Conservation (phyloP, 2,329 filamentous ascomycete genomes). For the Fragosphaeria purpurea region DNA sequence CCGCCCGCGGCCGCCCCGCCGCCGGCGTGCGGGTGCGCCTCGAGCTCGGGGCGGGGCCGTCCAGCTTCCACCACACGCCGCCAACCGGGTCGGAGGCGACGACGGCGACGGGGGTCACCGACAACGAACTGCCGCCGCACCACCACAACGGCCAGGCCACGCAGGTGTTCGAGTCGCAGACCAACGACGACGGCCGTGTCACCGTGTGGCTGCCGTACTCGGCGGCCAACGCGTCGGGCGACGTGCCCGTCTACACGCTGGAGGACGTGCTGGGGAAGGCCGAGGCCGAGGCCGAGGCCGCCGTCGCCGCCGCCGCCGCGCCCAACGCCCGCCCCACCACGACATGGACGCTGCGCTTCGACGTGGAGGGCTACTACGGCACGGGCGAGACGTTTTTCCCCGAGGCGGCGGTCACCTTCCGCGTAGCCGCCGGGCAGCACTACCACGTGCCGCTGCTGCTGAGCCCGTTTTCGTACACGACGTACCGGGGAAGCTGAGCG, state of each 20-base stretch:
- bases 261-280: slow-evolving; percentile 42
- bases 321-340: slow-evolving; percentile 18
- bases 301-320: slow-evolving; percentile 17
- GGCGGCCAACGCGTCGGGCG: slow-evolving; percentile 38
- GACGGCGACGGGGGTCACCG: slow-evolving; percentile 19
- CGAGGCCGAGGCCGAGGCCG: slow-evolving; percentile 12
- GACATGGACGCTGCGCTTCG: slow-evolving; percentile 62
- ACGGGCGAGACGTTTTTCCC: slow-evolving; percentile 50
- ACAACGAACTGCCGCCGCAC: slow-evolving; percentile 14
- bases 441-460: slow-evolving; percentile 73
- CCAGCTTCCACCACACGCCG: slow-evolving; percentile 14
- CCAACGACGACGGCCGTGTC: slow-evolving; percentile 69
- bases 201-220: slow-evolving; percentile 55
- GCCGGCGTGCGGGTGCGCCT: slow-evolving; percentile 57
- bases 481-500: slow-evolving; percentile 63
- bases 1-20: slow-evolving; percentile 61
- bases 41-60: slow-evolving; percentile 29
- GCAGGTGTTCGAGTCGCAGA: slow-evolving; percentile 53
- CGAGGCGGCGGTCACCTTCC: slow-evolving; percentile 44
- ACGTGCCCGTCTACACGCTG: slow-evolving; percentile 48
- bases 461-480: slow-evolving; percentile 72
- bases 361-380: slow-evolving; percentile 63
- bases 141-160: slow-evolving; percentile 24
- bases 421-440: slow-evolving; percentile 47
- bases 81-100: slow-evolving; percentile 14